Percentiles rank a stretch among this genome's conserved stretches.
phyloP scores from a whole-genome alignment of 2,329 filamentous ascomycete genomes.

The Ilyonectria sp. region DNA sequence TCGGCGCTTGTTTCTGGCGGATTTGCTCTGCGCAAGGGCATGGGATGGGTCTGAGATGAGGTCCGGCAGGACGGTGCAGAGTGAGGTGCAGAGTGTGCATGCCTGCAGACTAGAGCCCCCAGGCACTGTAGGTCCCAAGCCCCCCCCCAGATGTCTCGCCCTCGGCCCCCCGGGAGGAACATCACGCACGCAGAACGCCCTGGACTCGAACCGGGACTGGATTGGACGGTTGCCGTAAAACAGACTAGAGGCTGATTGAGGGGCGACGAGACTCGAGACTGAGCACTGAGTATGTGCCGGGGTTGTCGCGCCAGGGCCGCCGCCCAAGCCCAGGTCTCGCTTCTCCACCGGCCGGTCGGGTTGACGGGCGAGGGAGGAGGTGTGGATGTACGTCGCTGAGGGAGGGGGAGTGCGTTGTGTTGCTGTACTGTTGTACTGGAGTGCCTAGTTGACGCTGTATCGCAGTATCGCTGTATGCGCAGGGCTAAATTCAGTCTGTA shows the following conservation, averaged over 20 bases:
- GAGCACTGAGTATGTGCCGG: slow-evolving; percentile 12
- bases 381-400: not conserved
- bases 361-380: slow-evolving; percentile 22
- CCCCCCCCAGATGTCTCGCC: not conserved
- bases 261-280: slow-evolving; percentile 1
- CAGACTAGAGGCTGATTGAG: slow-evolving; percentile 16
- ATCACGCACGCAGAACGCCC: slow-evolving; percentile 2
- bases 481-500: slow-evolving; percentile 2
- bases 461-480: not conserved
- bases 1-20: slow-evolving; percentile 31
- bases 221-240: slow-evolving; percentile 11
- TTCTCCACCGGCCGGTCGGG: slow-evolving; percentile 35
- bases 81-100: slow-evolving; percentile 2
- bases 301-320: slow-evolving; percentile 17
- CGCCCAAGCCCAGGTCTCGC: slow-evolving; percentile 14
- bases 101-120: not conserved
- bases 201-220: slow-evolving; percentile 14
- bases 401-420: slow-evolving; percentile 30
- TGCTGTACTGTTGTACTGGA: slow-evolving; percentile 20
- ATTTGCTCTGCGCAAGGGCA: not conserved
- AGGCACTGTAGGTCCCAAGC: not conserved
- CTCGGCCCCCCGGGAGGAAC: slow-evolving; percentile 14
- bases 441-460: not conserved
- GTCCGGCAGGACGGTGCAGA: slow-evolving; percentile 8
- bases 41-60: not conserved